Base-by-base conservation (phyloP, 768 basidiomycete species). In the Auricularia sp. region DNA sequence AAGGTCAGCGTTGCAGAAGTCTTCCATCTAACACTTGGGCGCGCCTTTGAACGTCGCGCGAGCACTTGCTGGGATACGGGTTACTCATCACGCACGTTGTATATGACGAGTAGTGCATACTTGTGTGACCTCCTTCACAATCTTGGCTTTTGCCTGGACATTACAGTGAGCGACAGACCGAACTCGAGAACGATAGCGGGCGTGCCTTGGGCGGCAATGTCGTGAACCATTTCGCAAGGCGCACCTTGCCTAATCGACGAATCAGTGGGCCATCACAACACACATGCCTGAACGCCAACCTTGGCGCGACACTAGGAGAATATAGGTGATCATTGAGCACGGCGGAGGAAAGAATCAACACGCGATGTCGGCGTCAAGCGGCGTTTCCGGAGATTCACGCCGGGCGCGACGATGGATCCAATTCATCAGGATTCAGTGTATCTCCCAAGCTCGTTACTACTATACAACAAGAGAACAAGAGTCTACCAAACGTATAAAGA, bases 181-280 rank as follows among this genome's bases (percentile, higher is more conserved):
- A 10, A 14, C 14, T 29, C 56, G 16, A 59, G 23, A 10, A 34
- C 23, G 34, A 12, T 29, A 59, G 8, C 23, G 16, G 10, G 5
- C 56, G 8, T 35, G 23, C 78, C 75, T 93, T 92, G 23, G 87
- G 79, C 36, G 89, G 79, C 75, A 94, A 80, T 1, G 96, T 91
- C 21, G 84, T 82, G 74, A 92, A 98, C 96, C 96, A 98, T 82
- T 98, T 98, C 36, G 93, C 87, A 43, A 98, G 84, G 63, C 96
- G 86, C 61, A 98, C 84, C 78, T 96, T 96, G 68, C 95, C 93
- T 95, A 69, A 23, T 44, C 33, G 67, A 42, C 66, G 29, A 62
- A 36, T 56, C 53, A 33, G 42, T 58, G 18, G n/a, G 14, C 7
- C 43, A 11, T 2, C 35, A 29, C 14, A 21, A 2, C 6, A 2